Evolutionary conservation across 192 early-diverging fungal species (phyloP).

Genomic region (Rhizophagus sp.): DNA sequence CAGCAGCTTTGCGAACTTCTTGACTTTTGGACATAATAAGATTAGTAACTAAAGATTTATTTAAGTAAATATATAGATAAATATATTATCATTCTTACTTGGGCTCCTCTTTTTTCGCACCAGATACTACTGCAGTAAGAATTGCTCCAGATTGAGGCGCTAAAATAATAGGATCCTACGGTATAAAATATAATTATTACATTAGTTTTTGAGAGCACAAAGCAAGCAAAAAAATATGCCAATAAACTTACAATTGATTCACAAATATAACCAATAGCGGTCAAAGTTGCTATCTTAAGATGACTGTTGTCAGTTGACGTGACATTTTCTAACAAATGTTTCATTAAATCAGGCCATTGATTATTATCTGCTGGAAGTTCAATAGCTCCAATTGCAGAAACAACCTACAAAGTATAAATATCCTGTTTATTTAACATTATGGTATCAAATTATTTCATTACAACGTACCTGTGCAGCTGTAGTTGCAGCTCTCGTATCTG

Average conservation of each 20-base stretch:
- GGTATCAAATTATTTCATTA: background rate
- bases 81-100: constrained; percentile 45
- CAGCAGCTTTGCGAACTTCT: constrained; percentile 85
- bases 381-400: constrained; percentile 90
- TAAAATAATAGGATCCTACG: constrained; percentile 77
- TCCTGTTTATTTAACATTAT: background rate
- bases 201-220: background rate
- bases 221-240: background rate
- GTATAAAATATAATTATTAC: background rate
- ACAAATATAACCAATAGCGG: constrained; percentile 93
- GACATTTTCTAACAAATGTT: constrained; percentile 75
- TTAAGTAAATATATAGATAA: constrained; percentile 20
- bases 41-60: background rate
- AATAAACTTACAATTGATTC: constrained; percentile 73
- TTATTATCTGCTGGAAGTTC: constrained; percentile 74
- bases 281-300: constrained; percentile 80
- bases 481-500: constrained; percentile 56
- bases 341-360: constrained; percentile 89
- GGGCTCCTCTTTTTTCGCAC: constrained; percentile 91
- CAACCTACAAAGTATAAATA: constrained; percentile 47
- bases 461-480: constrained; percentile 69
- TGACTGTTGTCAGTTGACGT: constrained; percentile 62
- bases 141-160: constrained; percentile 84
- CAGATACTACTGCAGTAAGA: constrained; percentile 92
- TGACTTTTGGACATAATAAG: constrained; percentile 47